Percentiles rank a stretch among this genome's conserved stretches.
phyloP scores from a whole-genome alignment of 495 filamentous ascomycete species.

The Aspergillus sclerotiicarbonarius region DNA sequence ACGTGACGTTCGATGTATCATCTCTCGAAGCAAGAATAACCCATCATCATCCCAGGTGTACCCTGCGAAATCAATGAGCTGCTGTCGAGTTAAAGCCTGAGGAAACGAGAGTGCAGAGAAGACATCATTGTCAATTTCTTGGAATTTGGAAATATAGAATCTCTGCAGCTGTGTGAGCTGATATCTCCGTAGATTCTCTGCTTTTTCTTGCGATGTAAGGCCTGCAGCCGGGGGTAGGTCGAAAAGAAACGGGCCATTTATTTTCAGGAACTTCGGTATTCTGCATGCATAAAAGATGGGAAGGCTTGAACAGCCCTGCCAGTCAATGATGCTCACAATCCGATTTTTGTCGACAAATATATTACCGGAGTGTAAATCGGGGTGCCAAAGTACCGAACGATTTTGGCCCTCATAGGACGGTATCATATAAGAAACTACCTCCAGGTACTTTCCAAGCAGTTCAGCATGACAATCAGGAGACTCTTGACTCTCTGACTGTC shows the following conservation, averaged over 20 bases:
- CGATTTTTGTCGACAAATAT: slow-evolving; percentile 10
- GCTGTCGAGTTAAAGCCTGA: slow-evolving; percentile 10
- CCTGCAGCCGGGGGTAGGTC: background rate
- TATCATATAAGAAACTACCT: slow-evolving; percentile 11
- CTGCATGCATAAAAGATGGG: slow-evolving; percentile 11
- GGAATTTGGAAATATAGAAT: slow-evolving; percentile 12
- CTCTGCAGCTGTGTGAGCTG: slow-evolving; percentile 9
- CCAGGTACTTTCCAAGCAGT: slow-evolving; percentile 9
- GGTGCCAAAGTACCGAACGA: slow-evolving; percentile 13
- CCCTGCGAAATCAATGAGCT: slow-evolving; percentile 9
- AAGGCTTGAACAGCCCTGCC: slow-evolving; percentile 15
- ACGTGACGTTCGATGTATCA: slow-evolving; percentile 4
- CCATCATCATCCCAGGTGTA: slow-evolving; percentile 11
- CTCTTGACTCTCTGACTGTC: slow-evolving; percentile 15
- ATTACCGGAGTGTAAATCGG: slow-evolving; percentile 12
- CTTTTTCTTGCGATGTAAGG: slow-evolving; percentile 10
- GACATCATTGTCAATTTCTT: slow-evolving; percentile 6
- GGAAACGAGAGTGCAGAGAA: slow-evolving; percentile 13
- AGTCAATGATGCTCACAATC: slow-evolving; percentile 14
- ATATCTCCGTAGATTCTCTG: slow-evolving; percentile 8
- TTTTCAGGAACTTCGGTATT: slow-evolving; percentile 13
- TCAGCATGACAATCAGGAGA: slow-evolving; percentile 12
- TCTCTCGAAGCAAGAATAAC: slow-evolving; percentile 7
- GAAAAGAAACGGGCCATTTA: slow-evolving; percentile 6
- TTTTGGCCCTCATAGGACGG: slow-evolving; percentile 7